Base-by-base conservation (phyloP, 2,329 filamentous ascomycete genomes). In the Fusarium odoratissimum region DNA sequence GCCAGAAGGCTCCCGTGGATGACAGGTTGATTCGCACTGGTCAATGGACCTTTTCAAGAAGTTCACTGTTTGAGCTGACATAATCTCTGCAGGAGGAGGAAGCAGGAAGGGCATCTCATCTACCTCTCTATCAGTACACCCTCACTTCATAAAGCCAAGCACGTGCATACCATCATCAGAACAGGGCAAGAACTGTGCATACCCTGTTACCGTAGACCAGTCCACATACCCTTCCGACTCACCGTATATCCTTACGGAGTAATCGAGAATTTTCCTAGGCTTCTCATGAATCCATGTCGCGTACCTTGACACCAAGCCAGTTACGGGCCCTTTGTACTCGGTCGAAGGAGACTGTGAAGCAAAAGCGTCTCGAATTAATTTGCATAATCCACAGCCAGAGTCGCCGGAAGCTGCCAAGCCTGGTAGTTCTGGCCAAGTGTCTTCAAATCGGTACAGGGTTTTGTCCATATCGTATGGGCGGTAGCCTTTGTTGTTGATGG, bases 281-380 rank as follows among this genome's bases (percentile, higher is more conserved):
- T 30, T 17, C 8, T 10, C 19, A 0, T 16, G 8, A 30, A 21
- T 30, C 2, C 8, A 0, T 3, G 25, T 46, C 6, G 19, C 44
- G 25, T 12, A 30, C 19, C 44, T 46, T 2, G 19, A 14, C 25
- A 46, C 8, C 1, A 1, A 5, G 19, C 12, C 25, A 30, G 8
- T 46, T 4, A 46, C 12, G 4, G 17, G 19, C 19, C 44, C 44
- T 11, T 30, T 21, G 1, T 46, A 46, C 12, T 30, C 44, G 1
- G 25, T 30, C 13, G 19, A 21, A 21, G 13, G 17, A 14, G 21
- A 21, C 25, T 16, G 12, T 16, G 44, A 46, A 3, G 12, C 44
- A 16, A 30, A 5, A 14, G 8, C 21, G 5, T 30, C 25, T 46
- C 25, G 44, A 3, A 30, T 16, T 11, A 16, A 30, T 7, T 21